A percentile compares a stretch with the other conserved stretches of the same genome.
Conservation (phyloP, 345 rosid genomes). For the Sonneratia caseolaris region DNA sequence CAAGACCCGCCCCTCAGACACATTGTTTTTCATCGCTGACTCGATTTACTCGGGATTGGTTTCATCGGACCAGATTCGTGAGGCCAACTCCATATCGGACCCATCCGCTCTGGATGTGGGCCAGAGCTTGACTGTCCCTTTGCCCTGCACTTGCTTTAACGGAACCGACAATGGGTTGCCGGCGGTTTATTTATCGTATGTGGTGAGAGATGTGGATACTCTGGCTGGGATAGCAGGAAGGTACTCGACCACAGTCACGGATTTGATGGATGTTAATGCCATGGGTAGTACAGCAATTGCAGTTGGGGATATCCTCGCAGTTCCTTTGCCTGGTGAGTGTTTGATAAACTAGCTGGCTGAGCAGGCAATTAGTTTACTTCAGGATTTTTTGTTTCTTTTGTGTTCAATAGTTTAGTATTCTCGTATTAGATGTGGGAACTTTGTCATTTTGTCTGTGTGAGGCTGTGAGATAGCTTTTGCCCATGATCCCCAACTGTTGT, state of each 20-base stretch:
- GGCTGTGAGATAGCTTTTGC: background rate
- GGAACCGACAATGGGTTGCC: constrained; percentile 77
- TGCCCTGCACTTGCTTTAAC: constrained; percentile 92
- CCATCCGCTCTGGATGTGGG: constrained; percentile 70
- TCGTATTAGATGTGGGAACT: background rate
- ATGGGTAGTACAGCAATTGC: constrained; percentile 69
- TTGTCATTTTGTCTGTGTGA: background rate
- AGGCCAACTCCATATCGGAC: constrained; percentile 62
- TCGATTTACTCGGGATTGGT: constrained; percentile 72
- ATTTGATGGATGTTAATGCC: constrained; percentile 89
- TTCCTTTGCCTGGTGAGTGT: constrained; percentile 62
- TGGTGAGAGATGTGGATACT: constrained; percentile 58
- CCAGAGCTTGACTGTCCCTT: constrained; percentile 56
- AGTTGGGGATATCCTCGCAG: constrained; percentile 75
- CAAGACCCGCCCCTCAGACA: constrained; percentile 80
- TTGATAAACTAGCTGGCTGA: background rate
- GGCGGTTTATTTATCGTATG: constrained; percentile 74
- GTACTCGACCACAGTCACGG: constrained; percentile 65
- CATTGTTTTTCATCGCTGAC: constrained; percentile 47
- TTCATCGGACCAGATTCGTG: constrained; percentile 80
- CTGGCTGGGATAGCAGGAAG: constrained; percentile 59
- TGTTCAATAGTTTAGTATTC: background rate
- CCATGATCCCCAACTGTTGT: background rate
- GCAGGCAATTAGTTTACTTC: background rate
- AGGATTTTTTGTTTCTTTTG: background rate